Evolutionary conservation across 805 yeast species (phyloP), one percentile per base, ranked within the genome.

Genomic region (Blastobotrys mokoenaii): DNA sequence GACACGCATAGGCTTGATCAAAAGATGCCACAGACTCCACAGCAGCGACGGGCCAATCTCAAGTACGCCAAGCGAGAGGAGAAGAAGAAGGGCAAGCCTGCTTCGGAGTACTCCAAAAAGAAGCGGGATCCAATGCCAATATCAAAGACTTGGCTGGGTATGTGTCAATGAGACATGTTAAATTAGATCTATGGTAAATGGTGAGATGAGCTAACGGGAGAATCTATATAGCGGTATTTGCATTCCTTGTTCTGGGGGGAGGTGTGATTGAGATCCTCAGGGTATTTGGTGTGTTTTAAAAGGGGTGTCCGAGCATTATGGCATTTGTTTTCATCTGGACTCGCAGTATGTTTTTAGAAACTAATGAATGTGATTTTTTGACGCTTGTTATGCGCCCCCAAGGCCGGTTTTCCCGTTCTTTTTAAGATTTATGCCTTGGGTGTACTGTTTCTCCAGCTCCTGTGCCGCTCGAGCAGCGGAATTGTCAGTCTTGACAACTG

Each of bases 11-110:
- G 8, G 4, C 4, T 22, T 22, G 27, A 22, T 22, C 27, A 22
- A 38, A 40, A 30, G 42, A 36, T 36, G 14, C 54, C 55, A 29
- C 96, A 88, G 72, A 83, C 96, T 18, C 89, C 93, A 47, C 80
- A 76, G 58, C 96, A 89, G 68, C 82, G 89, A 67, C 71, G 76
- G 45, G 96, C 95, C n/a, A 89, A 89, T 65, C 76, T 75, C 58
- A 84, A 81, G 62, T 90, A 80, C 64, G 86, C 84, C 56, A 84
- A 81, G 65, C 74, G 71, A 56, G 79, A 81, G 53, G 84, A 79
- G 57, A 73, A 74, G 52, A 80, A 81, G 61, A 80, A 76, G 70
- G 96, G 96, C 46, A 82, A 82, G 68, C 77, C 82, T 40, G 79
- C 76, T 56, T 62, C 67, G 11, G 63, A 39, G 5, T 17, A 41